Conservation (phyloP, 1,139 yeast genomes). For the Candida sanyaensis region DNA sequence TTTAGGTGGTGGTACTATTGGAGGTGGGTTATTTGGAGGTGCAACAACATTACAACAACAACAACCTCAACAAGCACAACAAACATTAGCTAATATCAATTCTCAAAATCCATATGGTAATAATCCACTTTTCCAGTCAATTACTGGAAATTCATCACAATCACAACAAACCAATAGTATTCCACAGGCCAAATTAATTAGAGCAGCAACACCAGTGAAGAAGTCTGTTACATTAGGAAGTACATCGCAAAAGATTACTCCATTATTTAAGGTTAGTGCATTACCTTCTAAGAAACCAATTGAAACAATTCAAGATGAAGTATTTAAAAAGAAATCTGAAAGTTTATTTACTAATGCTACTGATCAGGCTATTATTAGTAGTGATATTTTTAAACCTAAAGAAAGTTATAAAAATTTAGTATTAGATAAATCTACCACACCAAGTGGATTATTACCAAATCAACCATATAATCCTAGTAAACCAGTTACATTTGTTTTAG, state of each 20-base stretch:
- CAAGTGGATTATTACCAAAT: conserved; percentile 13
- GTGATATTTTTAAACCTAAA: conserved; percentile 74
- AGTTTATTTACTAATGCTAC: conserved; percentile 37
- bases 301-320: conserved; percentile 18
- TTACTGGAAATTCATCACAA: conserved; percentile 26
- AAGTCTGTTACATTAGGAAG: conserved; percentile 61
- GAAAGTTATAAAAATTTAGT: conserved; percentile 57
- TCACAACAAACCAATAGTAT: conserved; percentile 14
- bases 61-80: conserved; percentile 25
- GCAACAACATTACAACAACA: conserved; percentile 22
- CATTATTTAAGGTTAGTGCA: conserved; percentile 36
- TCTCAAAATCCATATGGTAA: conserved; percentile 74
- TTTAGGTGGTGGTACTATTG: conserved; percentile 13
- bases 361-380: conserved; percentile 67
- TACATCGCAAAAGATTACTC: conserved; percentile 59
- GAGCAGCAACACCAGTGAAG: conserved; percentile 39
- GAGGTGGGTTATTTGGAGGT: conserved; percentile 41
- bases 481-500: conserved; percentile 39
- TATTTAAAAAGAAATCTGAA: conserved; percentile 16
- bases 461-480: conserved; percentile 21
- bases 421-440: conserved; percentile 44
- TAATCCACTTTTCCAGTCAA: conserved; percentile 61
- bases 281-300: conserved; percentile 16
- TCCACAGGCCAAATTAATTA: conserved; percentile 57
- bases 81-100: conserved; percentile 44